phyloP scores from a whole-genome alignment of 1,284 basidiomycete genomes.

The Vanrija sp. region DNA sequence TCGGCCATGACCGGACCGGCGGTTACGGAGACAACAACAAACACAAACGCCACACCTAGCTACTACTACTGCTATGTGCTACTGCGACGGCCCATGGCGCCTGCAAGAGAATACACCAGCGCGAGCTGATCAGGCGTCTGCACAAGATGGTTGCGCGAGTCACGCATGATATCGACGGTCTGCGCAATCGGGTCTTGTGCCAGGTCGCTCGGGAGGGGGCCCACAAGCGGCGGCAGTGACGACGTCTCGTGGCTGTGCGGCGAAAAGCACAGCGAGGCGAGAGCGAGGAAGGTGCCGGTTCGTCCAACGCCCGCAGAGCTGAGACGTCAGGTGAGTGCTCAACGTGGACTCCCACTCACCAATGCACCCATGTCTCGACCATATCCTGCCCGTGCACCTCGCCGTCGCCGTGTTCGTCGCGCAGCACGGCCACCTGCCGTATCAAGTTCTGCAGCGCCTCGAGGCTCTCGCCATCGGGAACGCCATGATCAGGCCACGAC shows the following conservation, averaged over 20 bases:
- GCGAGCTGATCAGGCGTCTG: slow-evolving; percentile 36
- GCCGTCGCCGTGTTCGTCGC: slow-evolving; percentile 9
- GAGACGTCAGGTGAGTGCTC: neutral
- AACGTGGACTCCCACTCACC: slow-evolving; percentile 28
- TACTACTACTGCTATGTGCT: too few relatives aligned
- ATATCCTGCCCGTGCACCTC: slow-evolving; percentile 15
- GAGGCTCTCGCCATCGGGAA: slow-evolving; percentile 30
- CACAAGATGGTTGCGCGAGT: slow-evolving; percentile 35
- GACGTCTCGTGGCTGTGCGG: neutral
- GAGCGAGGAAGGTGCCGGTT: slow-evolving; percentile 42
- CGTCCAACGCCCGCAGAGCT: slow-evolving; percentile 46
- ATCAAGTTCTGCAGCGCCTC: slow-evolving; percentile 22
- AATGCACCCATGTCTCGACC: slow-evolving; percentile 47
- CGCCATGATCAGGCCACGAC: slow-evolving; percentile 46
- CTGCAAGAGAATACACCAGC: slow-evolving; percentile 18
- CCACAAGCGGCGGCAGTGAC: slow-evolving; percentile 18
- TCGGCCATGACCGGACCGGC: too few relatives aligned
- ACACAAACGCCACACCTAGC: too few relatives aligned
- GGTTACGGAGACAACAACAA: too few relatives aligned
- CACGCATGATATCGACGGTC: slow-evolving; percentile 36
- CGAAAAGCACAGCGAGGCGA: slow-evolving; percentile 29
- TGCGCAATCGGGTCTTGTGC: slow-evolving; percentile 24
- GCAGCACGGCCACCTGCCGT: slow-evolving; percentile 20
- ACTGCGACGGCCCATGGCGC: too few relatives aligned
- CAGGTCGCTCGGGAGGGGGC: slow-evolving; percentile 18